These are phyloP conservation scores for Sextonia rubra DNA, from an alignment of 164 flowering plant genomes.

Conservation along the genomic window DNA sequence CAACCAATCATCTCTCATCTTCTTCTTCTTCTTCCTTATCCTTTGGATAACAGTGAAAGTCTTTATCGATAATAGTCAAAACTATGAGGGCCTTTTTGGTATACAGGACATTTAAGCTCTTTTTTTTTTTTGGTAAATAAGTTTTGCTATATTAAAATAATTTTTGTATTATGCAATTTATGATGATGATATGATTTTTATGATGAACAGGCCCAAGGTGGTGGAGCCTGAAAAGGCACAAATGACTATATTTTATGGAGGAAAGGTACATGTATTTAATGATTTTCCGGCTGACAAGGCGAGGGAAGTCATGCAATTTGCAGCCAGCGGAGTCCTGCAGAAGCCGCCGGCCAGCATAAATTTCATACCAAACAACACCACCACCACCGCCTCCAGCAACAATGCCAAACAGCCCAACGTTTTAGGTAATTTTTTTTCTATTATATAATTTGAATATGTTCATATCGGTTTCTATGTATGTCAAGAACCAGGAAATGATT, in stretches of 20 bases:
- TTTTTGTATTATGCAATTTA: no score
- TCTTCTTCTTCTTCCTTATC: no score
- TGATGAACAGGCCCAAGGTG: not conserved
- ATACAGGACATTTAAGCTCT: no score
- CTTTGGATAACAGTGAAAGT: no score
- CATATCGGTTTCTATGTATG: not conserved
- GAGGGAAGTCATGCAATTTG: conserved; percentile 46
- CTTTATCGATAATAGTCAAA: no score
- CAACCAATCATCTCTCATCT: no score
- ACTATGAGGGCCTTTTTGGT: no score
- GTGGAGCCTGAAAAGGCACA: conserved; percentile 17
- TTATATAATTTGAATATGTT: not conserved
- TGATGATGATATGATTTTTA: no score
- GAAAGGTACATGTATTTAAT: conserved; percentile 53
- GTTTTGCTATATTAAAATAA: no score
- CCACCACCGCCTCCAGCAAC: conserved; percentile 8
- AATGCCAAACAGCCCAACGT: not conserved
- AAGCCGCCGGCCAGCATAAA: not conserved
- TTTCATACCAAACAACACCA: conserved; percentile 13
- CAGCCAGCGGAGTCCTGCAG: conserved; percentile 31
- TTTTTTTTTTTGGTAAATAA: no score
- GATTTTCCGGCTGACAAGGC: conserved; percentile 58
- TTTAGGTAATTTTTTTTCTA: conserved; percentile 1
- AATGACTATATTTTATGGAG: conserved; percentile 69
- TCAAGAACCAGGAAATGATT: no score